Base-by-base conservation (phyloP, 768 basidiomycete genomes). In the Trametes villosa region DNA sequence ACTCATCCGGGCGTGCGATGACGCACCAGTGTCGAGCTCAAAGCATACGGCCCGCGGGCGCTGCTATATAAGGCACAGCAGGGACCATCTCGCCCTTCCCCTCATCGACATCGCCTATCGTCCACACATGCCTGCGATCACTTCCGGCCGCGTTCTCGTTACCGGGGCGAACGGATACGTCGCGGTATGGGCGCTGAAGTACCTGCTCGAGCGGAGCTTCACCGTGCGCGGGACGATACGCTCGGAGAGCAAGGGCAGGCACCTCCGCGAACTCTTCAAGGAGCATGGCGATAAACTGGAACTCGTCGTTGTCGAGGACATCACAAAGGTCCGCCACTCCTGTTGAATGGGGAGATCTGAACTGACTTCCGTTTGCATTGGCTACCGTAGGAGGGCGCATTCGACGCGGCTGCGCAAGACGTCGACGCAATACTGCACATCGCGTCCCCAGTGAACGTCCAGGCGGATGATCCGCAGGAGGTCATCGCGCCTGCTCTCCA, bases 401-500 rank as follows among this genome's bases (percentile, higher is more conserved):
- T 81, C 65, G 79, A 82, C 57, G 77, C 79, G n/a, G 79, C 76
- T 8, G 77, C 81, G 59, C 75, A 79, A 65, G 81, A 73, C 8
- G 78, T 81, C 11, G 75, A 79, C 33, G 81, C 72, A 1, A 72
- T 84, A 52, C 63, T 65, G 36, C 79, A 80, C 62, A 69, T 70
- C 22, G 77, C 76, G 1, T 76, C 77, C 1, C 77, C 77, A 0
- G 68, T 78, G 57, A 67, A 67, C 44, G 54, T 71, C 8, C 48
- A 20, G 24, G 46, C 33, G 7, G 50, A 54, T n/a, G 65, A 67
- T 13, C 64, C 66, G 3, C 34, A 62, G 17, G 86, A 89, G 52
- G 64, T 89, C 27, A 84, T 91, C 62, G 72, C 70, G 12, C 92
- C 92, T 3, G 91, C 92, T 22, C 81, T 93, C 8, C 74, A 84